Evolutionary conservation across 2,329 filamentous ascomycete genomes (phyloP).

Genomic region (Alternaria burnsii): DNA sequence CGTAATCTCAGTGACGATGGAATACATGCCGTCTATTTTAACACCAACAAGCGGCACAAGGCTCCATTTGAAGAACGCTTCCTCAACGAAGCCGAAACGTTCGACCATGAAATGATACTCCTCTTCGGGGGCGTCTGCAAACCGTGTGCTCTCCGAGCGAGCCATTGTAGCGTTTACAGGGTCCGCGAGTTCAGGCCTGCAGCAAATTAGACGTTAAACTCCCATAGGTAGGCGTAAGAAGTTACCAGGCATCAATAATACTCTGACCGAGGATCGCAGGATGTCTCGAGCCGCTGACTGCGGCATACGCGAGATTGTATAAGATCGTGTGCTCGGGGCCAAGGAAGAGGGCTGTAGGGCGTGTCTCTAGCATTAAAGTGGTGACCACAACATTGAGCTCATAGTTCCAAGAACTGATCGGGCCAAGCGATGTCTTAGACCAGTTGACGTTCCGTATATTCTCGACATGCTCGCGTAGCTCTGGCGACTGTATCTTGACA

Average conservation of each 20-base stretch:
- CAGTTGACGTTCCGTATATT: slow-evolving; percentile 17
- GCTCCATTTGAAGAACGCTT: slow-evolving; percentile 24
- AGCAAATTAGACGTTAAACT: background rate
- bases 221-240: background rate
- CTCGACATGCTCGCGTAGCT: slow-evolving; percentile 18
- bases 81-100: slow-evolving; percentile 21
- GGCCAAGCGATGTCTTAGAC: slow-evolving; percentile 19
- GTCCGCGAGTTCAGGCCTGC: slow-evolving; percentile 16
- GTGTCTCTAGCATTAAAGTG: slow-evolving; percentile 24
- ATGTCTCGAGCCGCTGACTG: slow-evolving; percentile 16
- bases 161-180: slow-evolving; percentile 14
- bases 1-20: slow-evolving; percentile 26
- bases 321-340: slow-evolving; percentile 23
- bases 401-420: slow-evolving; percentile 20
- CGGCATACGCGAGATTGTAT: slow-evolving; percentile 25
- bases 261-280: slow-evolving; percentile 18
- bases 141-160: slow-evolving; percentile 12
- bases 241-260: slow-evolving; percentile 22
- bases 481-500: slow-evolving; percentile 18
- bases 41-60: slow-evolving; percentile 19
- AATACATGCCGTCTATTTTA: slow-evolving; percentile 21
- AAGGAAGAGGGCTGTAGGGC: slow-evolving; percentile 22
- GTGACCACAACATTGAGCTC: slow-evolving; percentile 19
- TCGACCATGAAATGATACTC: slow-evolving; percentile 26
- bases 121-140: slow-evolving; percentile 21